phyloP scores from a whole-genome alignment of 2,329 filamentous ascomycete species.

The Exophiala xenobiotica region DNA sequence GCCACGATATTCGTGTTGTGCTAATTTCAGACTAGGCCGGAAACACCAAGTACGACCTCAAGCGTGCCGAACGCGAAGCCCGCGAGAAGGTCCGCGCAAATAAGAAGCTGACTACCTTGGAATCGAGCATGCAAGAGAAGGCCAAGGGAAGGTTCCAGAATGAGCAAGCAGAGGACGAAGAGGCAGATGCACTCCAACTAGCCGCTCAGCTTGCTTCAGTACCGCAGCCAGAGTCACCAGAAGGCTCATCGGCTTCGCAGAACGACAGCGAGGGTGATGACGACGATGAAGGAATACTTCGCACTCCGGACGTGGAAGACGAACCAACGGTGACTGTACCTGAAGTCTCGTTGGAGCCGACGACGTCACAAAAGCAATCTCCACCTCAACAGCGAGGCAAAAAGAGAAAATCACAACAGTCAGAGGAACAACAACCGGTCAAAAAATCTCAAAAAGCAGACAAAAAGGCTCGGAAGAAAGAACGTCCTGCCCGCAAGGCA shows the following conservation, averaged over 20 bases:
- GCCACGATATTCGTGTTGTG: not conserved
- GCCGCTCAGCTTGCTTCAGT: slow-evolving; percentile 14
- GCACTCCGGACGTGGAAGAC: not conserved
- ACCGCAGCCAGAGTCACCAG: not conserved
- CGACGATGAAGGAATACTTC: not conserved
- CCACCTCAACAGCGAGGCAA: slow-evolving; percentile 1
- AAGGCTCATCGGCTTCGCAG: slow-evolving; percentile 6
- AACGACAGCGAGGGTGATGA: slow-evolving; percentile 5
- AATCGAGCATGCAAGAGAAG: slow-evolving; percentile 14
- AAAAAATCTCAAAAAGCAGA: slow-evolving; percentile 3
- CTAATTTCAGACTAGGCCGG: slow-evolving; percentile 37
- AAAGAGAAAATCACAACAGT: slow-evolving; percentile 8
- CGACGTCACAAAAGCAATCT: not conserved
- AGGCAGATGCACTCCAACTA: slow-evolving; percentile 12
- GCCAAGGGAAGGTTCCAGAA: slow-evolving; percentile 8
- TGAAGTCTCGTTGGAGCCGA: not conserved
- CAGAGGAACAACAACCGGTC: not conserved
- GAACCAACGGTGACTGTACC: not conserved
- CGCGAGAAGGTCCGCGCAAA: slow-evolving; percentile 53
- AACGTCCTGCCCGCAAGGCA: slow-evolving; percentile 2
- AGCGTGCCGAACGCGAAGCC: slow-evolving; percentile 50
- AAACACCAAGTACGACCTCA: slow-evolving; percentile 53
- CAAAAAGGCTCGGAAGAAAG: not conserved
- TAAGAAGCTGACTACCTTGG: slow-evolving; percentile 37
- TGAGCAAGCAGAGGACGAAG: not conserved